Evolutionary conservation across 306 rosid genomes (phyloP).

Genomic region (Lathyrus aphaca): DNA sequence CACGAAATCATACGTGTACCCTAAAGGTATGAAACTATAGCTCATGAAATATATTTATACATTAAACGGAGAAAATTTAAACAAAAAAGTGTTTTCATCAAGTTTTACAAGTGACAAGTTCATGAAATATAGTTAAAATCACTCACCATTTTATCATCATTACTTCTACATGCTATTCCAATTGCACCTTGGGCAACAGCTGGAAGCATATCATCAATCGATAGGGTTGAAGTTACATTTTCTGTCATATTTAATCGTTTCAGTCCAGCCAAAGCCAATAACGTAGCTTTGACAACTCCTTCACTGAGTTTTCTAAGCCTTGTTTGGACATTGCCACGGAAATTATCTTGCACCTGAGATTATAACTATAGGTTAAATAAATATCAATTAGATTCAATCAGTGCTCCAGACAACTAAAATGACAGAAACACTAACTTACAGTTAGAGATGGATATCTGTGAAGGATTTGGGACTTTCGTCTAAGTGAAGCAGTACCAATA

Average conservation of each 20-base stretch:
- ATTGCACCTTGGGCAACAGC: slow-evolving; percentile 63
- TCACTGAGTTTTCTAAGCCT: slow-evolving; percentile 79
- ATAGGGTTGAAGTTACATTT: slow-evolving; percentile 49
- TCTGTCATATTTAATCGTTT: slow-evolving; percentile 70
- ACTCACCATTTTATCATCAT: slow-evolving; percentile 73
- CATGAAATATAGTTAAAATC: slow-evolving; percentile 4
- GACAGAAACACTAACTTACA: slow-evolving; percentile 52
- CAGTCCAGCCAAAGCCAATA: slow-evolving; percentile 93
- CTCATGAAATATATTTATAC: background rate
- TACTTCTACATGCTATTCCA: slow-evolving; percentile 54
- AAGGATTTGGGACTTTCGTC: slow-evolving; percentile 88
- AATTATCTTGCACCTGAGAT: slow-evolving; percentile 85
- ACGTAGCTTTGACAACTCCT: slow-evolving; percentile 94
- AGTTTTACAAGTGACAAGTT: slow-evolving; percentile 13
- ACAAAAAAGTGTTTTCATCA: background rate
- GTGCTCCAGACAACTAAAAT: slow-evolving; percentile 7
- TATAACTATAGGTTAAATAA: slow-evolving; percentile 15
- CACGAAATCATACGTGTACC: background rate
- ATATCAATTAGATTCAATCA: slow-evolving; percentile 19
- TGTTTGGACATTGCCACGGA: slow-evolving; percentile 96
- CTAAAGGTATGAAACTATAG: background rate
- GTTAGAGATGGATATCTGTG: slow-evolving; percentile 72
- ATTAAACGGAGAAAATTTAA: background rate
- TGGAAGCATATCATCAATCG: slow-evolving; percentile 59
- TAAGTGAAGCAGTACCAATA: slow-evolving; percentile 86